Conservation (phyloP, 2,329 filamentous ascomycete genomes). For the Fusarium secorum region DNA sequence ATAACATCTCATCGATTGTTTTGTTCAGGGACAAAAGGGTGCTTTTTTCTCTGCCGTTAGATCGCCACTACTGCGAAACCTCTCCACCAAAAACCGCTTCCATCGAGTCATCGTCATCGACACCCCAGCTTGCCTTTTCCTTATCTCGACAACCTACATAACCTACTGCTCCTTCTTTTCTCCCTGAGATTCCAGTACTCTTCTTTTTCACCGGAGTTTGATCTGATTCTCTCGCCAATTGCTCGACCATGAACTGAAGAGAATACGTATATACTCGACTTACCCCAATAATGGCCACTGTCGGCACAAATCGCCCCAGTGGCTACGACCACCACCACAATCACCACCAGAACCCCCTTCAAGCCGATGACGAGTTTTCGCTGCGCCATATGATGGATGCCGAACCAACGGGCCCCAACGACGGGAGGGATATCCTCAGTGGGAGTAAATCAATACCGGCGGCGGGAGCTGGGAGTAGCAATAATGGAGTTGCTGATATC, state of each 20-base stretch:
- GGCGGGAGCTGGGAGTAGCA: slow-evolving; percentile 8
- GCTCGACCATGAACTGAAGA: slow-evolving; percentile 26
- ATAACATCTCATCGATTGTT: not conserved
- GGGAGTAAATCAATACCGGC: slow-evolving; percentile 12
- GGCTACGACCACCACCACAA: slow-evolving; percentile 29
- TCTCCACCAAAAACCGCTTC: slow-evolving; percentile 27
- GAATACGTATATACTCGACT: not conserved
- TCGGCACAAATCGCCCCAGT: slow-evolving; percentile 34
- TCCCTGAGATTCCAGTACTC: not conserved
- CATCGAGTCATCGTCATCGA: slow-evolving; percentile 41
- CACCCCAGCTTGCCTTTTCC: slow-evolving; percentile 9
- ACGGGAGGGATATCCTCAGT: slow-evolving; percentile 5
- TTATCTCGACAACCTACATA: not conserved
- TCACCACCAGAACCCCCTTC: slow-evolving; percentile 32
- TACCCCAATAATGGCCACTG: slow-evolving; percentile 35
- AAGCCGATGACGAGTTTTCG: slow-evolving; percentile 42
- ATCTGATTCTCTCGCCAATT: not conserved
- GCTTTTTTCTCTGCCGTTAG: not conserved
- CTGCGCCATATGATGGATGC: slow-evolving; percentile 43
- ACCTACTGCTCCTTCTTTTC: not conserved
- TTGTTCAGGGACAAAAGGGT: not conserved
- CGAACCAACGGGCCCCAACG: slow-evolving; percentile 20
- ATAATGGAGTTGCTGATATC: slow-evolving; percentile 66
- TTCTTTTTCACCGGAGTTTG: not conserved
- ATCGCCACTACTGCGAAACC: slow-evolving; percentile 26